A percentile compares a stretch with the other conserved stretches of the same genome.
phyloP scores from a whole-genome alignment of 345 rosid genomes.

The Gossypium australe region DNA sequence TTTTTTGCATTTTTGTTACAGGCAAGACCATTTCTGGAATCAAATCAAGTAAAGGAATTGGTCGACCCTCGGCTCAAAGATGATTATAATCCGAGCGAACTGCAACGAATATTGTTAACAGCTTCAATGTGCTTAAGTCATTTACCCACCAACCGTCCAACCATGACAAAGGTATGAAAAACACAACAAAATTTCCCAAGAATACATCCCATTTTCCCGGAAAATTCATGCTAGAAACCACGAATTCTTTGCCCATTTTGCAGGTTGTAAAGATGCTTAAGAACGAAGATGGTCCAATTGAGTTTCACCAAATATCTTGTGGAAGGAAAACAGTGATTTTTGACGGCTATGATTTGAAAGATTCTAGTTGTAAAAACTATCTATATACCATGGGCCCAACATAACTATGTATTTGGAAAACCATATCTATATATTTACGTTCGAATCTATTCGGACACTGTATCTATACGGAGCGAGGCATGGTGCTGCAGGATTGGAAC shows the following conservation, averaged over 20 bases:
- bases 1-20: slow-evolving; percentile 13
- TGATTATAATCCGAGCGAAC: slow-evolving; percentile 43
- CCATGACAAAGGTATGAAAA: slow-evolving; percentile 53
- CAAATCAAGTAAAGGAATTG: slow-evolving; percentile 35
- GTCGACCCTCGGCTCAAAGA: slow-evolving; percentile 60
- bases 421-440: too few relatives aligned
- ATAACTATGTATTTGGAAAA: too few relatives aligned
- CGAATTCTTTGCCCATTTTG: not conserved
- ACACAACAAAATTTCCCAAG: not conserved
- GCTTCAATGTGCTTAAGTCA: slow-evolving; percentile 81
- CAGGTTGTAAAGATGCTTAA: slow-evolving; percentile 63
- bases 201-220: not conserved
- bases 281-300: slow-evolving; percentile 43
- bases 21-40: slow-evolving; percentile 79
- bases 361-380: slow-evolving; percentile 58
- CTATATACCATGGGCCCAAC: slow-evolving; percentile 21
- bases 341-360: slow-evolving; percentile 65
- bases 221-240: not conserved
- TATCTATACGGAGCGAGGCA: too few relatives aligned
- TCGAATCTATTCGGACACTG: too few relatives aligned
- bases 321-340: slow-evolving; percentile 37
- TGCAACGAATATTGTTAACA: slow-evolving; percentile 55
- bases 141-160: slow-evolving; percentile 59
- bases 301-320: slow-evolving; percentile 38
- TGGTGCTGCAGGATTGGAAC: not conserved